Percentiles rank a stretch among this genome's conserved stretches.
Conservation (phyloP, 2,329 filamentous ascomycete species). For the Endocalyx cinctus region DNA sequence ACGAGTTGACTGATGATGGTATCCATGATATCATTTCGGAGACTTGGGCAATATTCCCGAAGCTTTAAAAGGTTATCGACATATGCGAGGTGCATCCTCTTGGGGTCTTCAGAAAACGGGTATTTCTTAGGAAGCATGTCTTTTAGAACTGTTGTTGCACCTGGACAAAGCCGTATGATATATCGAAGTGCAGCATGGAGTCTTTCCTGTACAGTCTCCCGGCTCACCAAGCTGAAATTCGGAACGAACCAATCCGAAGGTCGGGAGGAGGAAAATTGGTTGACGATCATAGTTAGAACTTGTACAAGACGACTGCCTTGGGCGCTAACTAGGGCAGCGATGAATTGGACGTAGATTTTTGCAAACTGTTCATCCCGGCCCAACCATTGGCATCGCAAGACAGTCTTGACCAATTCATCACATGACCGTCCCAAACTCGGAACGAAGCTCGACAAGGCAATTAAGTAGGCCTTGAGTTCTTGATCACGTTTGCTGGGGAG, state of each 20-base stretch:
- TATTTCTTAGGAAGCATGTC: slow-evolving; percentile 65
- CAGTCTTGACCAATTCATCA: slow-evolving; percentile 51
- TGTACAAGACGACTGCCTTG: slow-evolving; percentile 73
- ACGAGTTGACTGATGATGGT: slow-evolving; percentile 82
- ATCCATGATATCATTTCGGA: slow-evolving; percentile 76
- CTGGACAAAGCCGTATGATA: slow-evolving; percentile 75
- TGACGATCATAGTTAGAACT: slow-evolving; percentile 75
- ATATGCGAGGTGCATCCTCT: slow-evolving; percentile 79
- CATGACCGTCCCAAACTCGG: slow-evolving; percentile 58
- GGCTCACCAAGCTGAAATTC: slow-evolving; percentile 55
- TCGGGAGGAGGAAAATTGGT: slow-evolving; percentile 61
- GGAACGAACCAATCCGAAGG: slow-evolving; percentile 42
- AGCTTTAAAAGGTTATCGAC: slow-evolving; percentile 78
- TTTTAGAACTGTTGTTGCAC: slow-evolving; percentile 66
- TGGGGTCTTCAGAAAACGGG: slow-evolving; percentile 71
- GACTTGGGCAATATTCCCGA: slow-evolving; percentile 69
- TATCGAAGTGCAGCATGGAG: slow-evolving; percentile 73
- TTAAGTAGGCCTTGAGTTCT: slow-evolving; percentile 56
- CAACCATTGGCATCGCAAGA: slow-evolving; percentile 61
- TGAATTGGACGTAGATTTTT: slow-evolving; percentile 62
- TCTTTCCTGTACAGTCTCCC: slow-evolving; percentile 63
- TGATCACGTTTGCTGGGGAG: slow-evolving; percentile 32
- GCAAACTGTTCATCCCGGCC: slow-evolving; percentile 62
- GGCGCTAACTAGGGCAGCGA: slow-evolving; percentile 71
- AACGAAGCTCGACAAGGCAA: slow-evolving; percentile 58